Evolutionary conservation across 2,329 filamentous ascomycete genomes (phyloP).

Genomic region (Emericellopsis cladophorae): DNA sequence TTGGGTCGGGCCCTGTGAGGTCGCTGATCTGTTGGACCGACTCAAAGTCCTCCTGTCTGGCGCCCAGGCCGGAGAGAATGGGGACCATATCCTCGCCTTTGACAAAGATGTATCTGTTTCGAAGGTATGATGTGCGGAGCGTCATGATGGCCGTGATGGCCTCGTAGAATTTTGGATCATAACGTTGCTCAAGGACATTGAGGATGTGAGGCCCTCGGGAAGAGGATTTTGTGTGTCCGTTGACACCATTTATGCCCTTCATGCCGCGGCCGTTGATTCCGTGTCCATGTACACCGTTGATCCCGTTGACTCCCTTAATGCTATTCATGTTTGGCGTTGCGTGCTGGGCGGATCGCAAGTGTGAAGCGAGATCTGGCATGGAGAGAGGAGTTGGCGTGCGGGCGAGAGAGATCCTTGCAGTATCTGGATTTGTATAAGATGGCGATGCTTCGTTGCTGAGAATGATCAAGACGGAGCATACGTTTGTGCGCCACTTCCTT

Average conservation of each 20-base stretch:
- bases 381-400: too few relatives aligned
- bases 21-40: conserved; percentile 9
- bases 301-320: not conserved
- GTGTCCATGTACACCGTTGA: not conserved
- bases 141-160: conserved; percentile 10
- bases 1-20: conserved; percentile 10
- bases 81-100: conserved; percentile 10
- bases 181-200: conserved; percentile 9
- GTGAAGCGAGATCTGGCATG: too few relatives aligned
- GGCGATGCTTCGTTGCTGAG: too few relatives aligned
- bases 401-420: too few relatives aligned
- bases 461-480: too few relatives aligned
- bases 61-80: conserved; percentile 10
- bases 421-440: too few relatives aligned
- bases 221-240: not conserved
- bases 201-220: conserved; percentile 5
- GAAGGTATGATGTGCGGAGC: conserved; percentile 7
- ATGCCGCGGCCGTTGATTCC: too few relatives aligned
- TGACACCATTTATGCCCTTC: not conserved
- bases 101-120: conserved; percentile 10
- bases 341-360: too few relatives aligned
- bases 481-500: too few relatives aligned
- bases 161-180: conserved; percentile 9
- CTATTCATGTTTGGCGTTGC: not conserved
- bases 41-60: conserved; percentile 11